phyloP scores from a whole-genome alignment of 1,139 yeast genomes.

The Scheffersomyces titani region DNA sequence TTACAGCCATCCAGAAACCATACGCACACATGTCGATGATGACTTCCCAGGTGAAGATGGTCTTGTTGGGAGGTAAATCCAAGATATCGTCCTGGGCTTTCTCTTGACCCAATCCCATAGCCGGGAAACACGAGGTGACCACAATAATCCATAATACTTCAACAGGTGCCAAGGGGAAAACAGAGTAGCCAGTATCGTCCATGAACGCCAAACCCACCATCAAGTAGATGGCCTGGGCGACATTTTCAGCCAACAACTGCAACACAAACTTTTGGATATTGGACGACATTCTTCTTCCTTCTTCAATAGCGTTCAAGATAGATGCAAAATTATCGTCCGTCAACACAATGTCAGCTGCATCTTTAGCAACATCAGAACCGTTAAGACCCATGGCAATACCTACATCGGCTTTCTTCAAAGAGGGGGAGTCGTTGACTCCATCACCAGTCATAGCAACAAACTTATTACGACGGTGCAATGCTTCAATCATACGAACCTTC shows the following conservation, averaged over 20 bases:
- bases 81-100: conserved; percentile 32
- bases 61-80: conserved; percentile 29
- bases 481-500: conserved; percentile 51
- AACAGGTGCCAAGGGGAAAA: conserved; percentile 38
- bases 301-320: conserved; percentile 53
- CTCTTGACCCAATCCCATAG: conserved; percentile 43
- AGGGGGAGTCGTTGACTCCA: conserved; percentile 42
- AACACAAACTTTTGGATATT: conserved; percentile 51
- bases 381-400: conserved; percentile 47
- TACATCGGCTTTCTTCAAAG: conserved; percentile 39
- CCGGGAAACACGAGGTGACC: conserved; percentile 40
- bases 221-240: conserved; percentile 45
- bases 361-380: conserved; percentile 59
- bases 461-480: conserved; percentile 47
- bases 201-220: conserved; percentile 39
- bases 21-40: conserved; percentile 34
- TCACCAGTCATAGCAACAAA: conserved; percentile 43
- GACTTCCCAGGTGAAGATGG: conserved; percentile 34
- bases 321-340: conserved; percentile 54
- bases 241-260: conserved; percentile 50
- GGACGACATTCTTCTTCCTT: conserved; percentile 49
- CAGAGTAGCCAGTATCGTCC: conserved; percentile 32
- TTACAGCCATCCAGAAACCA: conserved; percentile 39
- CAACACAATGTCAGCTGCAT: conserved; percentile 59
- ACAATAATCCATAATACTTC: conserved; percentile 41